Evolutionary conservation across 441 rosid genomes (phyloP), one percentile per base, ranked within the genome.

Genomic region (Corymbia calophylla): DNA sequence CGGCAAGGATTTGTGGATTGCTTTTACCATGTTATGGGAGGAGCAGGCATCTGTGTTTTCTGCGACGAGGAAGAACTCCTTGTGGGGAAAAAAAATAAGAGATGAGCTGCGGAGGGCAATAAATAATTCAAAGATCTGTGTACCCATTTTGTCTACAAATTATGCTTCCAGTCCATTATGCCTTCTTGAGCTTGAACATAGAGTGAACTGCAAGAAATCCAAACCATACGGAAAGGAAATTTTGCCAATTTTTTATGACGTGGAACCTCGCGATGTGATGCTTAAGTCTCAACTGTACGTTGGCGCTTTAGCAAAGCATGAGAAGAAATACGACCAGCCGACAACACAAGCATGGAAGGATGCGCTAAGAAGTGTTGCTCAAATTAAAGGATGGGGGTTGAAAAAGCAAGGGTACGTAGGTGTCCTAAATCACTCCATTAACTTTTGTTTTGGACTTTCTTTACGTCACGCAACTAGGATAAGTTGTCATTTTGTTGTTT

Each of bases 191-290:
- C 68, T 62, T 14, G 32, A 0, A 62, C 8, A 62, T 32, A 62
- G 29, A 32, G 68, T n/a, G 35, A 29, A n/a, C 5, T n/a, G 35
- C 70, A 64, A 29, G 18, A 64, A 64, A 64, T 64, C 70, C 8
- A 64, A n/a, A 29, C 0, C 0, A 64, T 13, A 0, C 0, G 1
- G 14, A 17, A 62, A 62, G 4, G 16, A 12, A 9, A 64, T 64
- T 29, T 3, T 64, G n/a, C 19, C 0, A 9, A 64, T n/a, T 64
- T 64, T 64, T 2, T n/a, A 14, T 7, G 32, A n/a, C 0, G 2
- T 14, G 18, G 8, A 64, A 31, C 10, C 70, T n/a, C 3, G 2
- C 16, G 70, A 64, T 64, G 10, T 64, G 2, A n/a, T 13, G 35
- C 19, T 64, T 15, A 16, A 64, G 35, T 64, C 35, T 62, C 19